These are phyloP conservation scores for Apiospora rasikravindrae DNA, from an alignment of 2,329 filamentous ascomycete genomes.

Conservation along the genomic window DNA sequence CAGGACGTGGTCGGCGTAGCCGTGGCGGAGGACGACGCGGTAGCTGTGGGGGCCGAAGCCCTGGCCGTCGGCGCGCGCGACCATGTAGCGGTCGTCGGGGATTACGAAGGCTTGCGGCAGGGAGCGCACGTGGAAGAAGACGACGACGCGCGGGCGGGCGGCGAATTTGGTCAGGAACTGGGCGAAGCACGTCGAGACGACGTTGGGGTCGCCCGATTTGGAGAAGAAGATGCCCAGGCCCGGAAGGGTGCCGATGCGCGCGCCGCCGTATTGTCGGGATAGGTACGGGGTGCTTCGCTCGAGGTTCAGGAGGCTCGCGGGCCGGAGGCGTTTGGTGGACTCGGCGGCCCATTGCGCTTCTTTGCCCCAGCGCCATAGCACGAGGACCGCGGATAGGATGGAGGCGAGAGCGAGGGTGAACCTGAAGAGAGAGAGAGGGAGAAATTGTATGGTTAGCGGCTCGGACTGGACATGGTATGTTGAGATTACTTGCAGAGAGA, in stretches of 20 bases:
- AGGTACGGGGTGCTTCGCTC: background rate
- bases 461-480: too few species aligned
- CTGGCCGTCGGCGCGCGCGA: constrained; percentile 32
- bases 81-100: constrained; percentile 49
- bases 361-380: constrained; percentile 79
- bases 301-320: constrained; percentile 1
- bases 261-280: constrained; percentile 40
- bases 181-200: constrained; percentile 63
- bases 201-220: constrained; percentile 65
- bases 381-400: constrained; percentile 65
- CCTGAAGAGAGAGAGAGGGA: constrained; percentile 44
- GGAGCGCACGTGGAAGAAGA: constrained; percentile 73
- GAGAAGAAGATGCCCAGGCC: constrained; percentile 76
- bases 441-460: background rate
- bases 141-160: constrained; percentile 65
- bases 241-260: constrained; percentile 48
- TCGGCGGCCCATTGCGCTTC: constrained; percentile 75
- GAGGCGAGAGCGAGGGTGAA: constrained; percentile 70
- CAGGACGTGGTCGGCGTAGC: constrained; percentile 72
- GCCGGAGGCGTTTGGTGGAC: constrained; percentile 56
- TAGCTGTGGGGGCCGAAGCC: constrained; percentile 61
- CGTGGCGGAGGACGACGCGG: constrained; percentile 69
- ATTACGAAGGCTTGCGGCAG: constrained; percentile 60
- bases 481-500: background rate
- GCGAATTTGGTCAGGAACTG: constrained; percentile 74